Percentiles rank a stretch among this genome's conserved stretches.
These are phyloP conservation scores for Auricularia sp. DNA, from an alignment of 768 basidiomycete genomes.

Conservation along the genomic window DNA sequence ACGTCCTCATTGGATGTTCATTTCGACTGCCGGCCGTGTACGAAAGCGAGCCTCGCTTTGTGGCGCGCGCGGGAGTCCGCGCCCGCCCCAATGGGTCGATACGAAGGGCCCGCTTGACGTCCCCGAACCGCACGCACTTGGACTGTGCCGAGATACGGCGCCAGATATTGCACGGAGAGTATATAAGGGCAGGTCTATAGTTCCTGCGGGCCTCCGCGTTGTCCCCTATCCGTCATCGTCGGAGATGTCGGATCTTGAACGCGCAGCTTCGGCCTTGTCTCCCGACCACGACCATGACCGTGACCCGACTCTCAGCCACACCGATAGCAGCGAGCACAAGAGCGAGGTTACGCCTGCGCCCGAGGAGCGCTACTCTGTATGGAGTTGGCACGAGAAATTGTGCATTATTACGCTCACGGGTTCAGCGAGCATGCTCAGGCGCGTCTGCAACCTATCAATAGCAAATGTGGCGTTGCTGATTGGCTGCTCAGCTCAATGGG, in stretches of 20 bases:
- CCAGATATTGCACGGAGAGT: no score
- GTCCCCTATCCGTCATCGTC: no score
- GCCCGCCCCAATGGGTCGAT: no score
- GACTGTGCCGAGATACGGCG: no score
- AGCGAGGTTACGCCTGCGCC: background rate
- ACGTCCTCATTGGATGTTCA: no score
- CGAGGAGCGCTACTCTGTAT: conserved; percentile 3
- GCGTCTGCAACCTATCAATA: conserved; percentile 9
- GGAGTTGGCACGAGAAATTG: conserved; percentile 7
- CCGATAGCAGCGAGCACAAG: background rate
- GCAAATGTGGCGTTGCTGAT: conserved; percentile 3
- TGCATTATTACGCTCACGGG: conserved; percentile 7
- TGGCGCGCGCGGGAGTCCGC: no score
- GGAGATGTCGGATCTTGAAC: background rate
- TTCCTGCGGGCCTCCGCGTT: no score
- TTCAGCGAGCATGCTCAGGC: conserved; percentile 6
- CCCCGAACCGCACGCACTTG: no score
- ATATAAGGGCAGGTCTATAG: no score
- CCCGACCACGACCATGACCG: background rate
- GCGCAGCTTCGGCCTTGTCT: background rate
- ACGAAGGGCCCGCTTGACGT: no score
- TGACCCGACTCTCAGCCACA: background rate
- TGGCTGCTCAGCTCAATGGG: background rate
- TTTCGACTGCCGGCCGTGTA: no score
- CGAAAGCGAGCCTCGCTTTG: no score